A percentile compares a stretch with the other conserved stretches of the same genome.
Evolutionary conservation across 1,284 basidiomycete species (phyloP).

Genomic region (Vanrija sp.): DNA sequence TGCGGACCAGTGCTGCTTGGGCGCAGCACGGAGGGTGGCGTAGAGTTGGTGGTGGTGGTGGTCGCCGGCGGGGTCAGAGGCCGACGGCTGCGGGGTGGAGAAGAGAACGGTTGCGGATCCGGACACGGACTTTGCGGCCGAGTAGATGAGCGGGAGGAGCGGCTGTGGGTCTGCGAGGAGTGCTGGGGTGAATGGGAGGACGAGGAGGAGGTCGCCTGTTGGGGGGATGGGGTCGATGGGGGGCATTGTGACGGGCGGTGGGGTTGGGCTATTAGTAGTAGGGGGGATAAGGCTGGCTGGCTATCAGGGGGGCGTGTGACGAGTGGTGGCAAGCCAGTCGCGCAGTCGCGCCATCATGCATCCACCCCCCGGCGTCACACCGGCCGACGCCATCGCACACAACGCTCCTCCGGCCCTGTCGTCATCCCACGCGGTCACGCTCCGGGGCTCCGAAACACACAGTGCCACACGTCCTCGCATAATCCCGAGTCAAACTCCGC

Average conservation of each 20-base stretch:
- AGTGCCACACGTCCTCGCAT: too few relatives aligned
- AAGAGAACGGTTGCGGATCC: slow-evolving; percentile 26
- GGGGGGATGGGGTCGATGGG: neutral
- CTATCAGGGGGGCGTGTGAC: too few relatives aligned
- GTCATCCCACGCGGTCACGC: too few relatives aligned
- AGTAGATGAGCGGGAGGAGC: slow-evolving; percentile 23
- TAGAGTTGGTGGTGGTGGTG: slow-evolving; percentile 39
- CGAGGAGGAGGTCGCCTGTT: slow-evolving; percentile 19
- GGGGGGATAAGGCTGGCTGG: too few relatives aligned
- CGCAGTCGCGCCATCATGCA: too few relatives aligned
- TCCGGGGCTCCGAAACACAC: too few relatives aligned
- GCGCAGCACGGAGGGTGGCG: slow-evolving; percentile 12
- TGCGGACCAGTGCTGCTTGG: slow-evolving; percentile 25
- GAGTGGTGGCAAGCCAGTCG: too few relatives aligned
- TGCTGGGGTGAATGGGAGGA: slow-evolving; percentile 35
- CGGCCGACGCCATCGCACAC: too few relatives aligned
- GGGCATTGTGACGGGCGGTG: neutral
- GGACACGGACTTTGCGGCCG: slow-evolving; percentile 18
- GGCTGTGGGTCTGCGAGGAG: slow-evolving; percentile 22
- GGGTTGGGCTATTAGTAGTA: too few relatives aligned
- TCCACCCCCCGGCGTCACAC: too few relatives aligned
- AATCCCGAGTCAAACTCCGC: too few relatives aligned
- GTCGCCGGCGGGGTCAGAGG: neutral
- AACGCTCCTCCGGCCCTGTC: too few relatives aligned
- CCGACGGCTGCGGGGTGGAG: slow-evolving; percentile 29